phyloP scores from a whole-genome alignment of 2,329 filamentous ascomycete species.

The Trichophyton schoenleinii region DNA sequence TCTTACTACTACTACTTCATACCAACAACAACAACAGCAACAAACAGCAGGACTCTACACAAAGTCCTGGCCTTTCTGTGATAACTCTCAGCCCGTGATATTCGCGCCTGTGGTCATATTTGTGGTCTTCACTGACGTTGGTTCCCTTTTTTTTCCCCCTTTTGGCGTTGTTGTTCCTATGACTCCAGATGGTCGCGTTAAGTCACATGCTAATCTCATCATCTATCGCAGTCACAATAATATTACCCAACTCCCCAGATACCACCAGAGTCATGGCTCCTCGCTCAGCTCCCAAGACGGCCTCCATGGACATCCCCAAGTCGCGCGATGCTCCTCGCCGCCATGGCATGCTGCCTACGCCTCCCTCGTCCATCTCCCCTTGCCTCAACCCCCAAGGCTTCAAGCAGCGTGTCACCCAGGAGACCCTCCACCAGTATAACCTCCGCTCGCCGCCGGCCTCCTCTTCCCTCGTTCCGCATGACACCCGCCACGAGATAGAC shows the following conservation, averaged over 20 bases:
- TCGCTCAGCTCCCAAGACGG: conserved; percentile 34
- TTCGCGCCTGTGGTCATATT: not conserved
- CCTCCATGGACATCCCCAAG: conserved; percentile 38
- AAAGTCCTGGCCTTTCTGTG: not conserved
- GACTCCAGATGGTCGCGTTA: not conserved
- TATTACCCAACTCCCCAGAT: too few species aligned
- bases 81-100: not conserved
- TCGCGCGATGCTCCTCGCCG: conserved; percentile 26
- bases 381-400: conserved; percentile 69
- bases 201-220: not conserved
- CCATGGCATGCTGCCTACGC: conserved; percentile 57
- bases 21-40: not conserved
- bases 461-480: conserved; percentile 30
- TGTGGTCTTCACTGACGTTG: conserved; percentile 14
- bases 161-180: not conserved
- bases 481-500: not conserved
- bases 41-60: not conserved
- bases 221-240: not conserved
- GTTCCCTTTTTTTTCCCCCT: not conserved
- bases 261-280: conserved; percentile 30
- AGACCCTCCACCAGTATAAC: conserved; percentile 8
- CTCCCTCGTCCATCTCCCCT: conserved; percentile 90
- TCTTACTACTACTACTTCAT: not conserved
- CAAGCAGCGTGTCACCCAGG: conserved; percentile 44
- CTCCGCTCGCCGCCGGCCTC: conserved; percentile 21